Evolutionary conservation across 768 basidiomycete species (phyloP), one percentile per base, ranked within the genome.

Genomic region (Lactarius akahatsu): DNA sequence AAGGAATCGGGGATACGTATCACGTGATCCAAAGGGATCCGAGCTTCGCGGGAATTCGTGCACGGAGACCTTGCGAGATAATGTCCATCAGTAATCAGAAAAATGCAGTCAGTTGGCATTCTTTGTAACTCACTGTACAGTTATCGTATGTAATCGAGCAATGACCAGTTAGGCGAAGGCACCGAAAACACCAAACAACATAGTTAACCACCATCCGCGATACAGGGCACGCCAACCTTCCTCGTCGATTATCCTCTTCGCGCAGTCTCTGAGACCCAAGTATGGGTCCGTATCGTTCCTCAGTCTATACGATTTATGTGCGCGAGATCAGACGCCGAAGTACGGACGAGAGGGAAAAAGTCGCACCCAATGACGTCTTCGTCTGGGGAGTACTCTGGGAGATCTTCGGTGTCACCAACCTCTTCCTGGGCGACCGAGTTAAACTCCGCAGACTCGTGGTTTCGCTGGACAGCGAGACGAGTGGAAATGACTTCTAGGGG

Each of bases 341-440:
- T 40, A 15, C 1, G 16, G 43, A 7, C 28, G 40, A 16, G 23
- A 57, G 43, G 59, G 36, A 56, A 41, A 62, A 52, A 32, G 32
- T 73, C 86, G 59, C 70, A 90, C 90, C 91, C 91, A 68, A 94
- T 92, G 20, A 94, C 92, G 70, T 94, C 92, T 72, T 94, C 92
- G 32, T 89, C 86, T 6, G 79, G 76, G 18, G 85, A 80, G 70
- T 86, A 94, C 69, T 91, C 89, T 6, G 78, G 76, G 1, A 78
- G 77, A 56, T 85, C 83, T 64, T 90, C 83, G 3, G 78, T 79
- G 70, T 89, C 87, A 7, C 84, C 85, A 47, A 88, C 87, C 20
- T 85, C 85, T 70, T 93, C 90, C 72, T 91, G 89, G 4, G 85
- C 78, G 36, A 90, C 85, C 1, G 90, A 87, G 69, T 91, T 89